Evolutionary conservation across 768 basidiomycete species (phyloP).

Genomic region (Candolleomyces eurysporus): DNA sequence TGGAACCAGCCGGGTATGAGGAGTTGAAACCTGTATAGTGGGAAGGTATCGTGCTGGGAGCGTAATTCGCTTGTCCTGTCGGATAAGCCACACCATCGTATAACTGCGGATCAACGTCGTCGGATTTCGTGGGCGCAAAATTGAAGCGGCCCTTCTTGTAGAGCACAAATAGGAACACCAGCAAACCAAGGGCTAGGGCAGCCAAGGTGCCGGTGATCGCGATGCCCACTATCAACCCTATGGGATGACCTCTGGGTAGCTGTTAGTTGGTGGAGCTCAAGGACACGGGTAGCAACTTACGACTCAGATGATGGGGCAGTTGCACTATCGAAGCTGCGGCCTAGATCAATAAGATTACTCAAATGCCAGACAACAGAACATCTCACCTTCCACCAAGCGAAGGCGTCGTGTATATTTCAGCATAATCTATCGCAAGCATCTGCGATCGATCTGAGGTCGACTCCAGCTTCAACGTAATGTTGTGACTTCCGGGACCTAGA

Average conservation of each 20-base stretch:
- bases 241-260: neutral
- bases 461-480: neutral
- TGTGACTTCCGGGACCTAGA: conserved; percentile 14
- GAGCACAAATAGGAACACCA: neutral
- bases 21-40: too few relatives aligned
- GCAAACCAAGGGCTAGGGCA: neutral
- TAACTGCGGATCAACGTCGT: too few relatives aligned
- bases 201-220: neutral
- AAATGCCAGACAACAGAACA: neutral
- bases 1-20: too few relatives aligned
- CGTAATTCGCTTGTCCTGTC: too few relatives aligned
- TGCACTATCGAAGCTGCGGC: neutral
- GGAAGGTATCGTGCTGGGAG: too few relatives aligned
- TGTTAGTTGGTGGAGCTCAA: too few relatives aligned
- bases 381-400: conserved; percentile 17
- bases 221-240: neutral
- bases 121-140: neutral
- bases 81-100: too few relatives aligned
- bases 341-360: neutral
- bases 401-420: conserved; percentile 15
- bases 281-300: neutral
- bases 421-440: conserved; percentile 23
- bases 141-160: neutral
- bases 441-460: neutral
- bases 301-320: neutral